phyloP scores from a whole-genome alignment of 2,329 filamentous ascomycete species.

The Aspergillus brasiliensis region DNA sequence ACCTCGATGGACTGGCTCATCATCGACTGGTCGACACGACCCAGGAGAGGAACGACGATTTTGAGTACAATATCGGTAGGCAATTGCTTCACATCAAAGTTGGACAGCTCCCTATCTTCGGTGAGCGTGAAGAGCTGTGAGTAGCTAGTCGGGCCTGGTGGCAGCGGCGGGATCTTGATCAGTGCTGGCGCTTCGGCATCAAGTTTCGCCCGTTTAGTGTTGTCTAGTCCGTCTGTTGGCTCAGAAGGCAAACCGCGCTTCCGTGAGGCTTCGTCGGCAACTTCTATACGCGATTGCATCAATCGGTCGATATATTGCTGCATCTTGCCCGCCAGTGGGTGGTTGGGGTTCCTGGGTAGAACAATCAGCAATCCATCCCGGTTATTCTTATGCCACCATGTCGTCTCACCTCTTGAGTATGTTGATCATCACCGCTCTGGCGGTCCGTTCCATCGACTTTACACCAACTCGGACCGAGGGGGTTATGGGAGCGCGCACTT shows the following conservation, averaged over 20 bases:
- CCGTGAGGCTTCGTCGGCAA: conserved; percentile 73
- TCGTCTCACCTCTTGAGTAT: conserved; percentile 71
- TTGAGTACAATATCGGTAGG: conserved; percentile 74
- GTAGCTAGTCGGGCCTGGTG: conserved; percentile 73
- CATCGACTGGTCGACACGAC: conserved; percentile 67
- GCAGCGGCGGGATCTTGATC: conserved; percentile 67
- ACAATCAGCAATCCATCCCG: conserved; percentile 23
- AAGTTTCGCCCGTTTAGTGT: conserved; percentile 77
- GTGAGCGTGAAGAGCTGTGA: conserved; percentile 88
- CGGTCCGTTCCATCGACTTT: conserved; percentile 93
- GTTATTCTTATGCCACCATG: not conserved
- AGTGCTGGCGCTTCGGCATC: conserved; percentile 53
- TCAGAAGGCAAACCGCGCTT: conserved; percentile 76
- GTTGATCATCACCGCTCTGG: conserved; percentile 79
- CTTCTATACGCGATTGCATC: conserved; percentile 73
- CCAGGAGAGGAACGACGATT: conserved; percentile 78
- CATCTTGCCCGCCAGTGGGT: conserved; percentile 74
- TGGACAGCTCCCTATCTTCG: conserved; percentile 69
- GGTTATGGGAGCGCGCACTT: conserved; percentile 75
- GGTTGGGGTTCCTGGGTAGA: conserved; percentile 70
- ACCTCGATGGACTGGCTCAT: conserved; percentile 74
- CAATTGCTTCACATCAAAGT: conserved; percentile 81
- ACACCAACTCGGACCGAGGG: conserved; percentile 78
- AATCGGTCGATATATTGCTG: conserved; percentile 85
- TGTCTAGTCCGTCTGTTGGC: conserved; percentile 70